Conservation (phyloP, 257 asterid species). For the Galeopsis tetrahit region DNA sequence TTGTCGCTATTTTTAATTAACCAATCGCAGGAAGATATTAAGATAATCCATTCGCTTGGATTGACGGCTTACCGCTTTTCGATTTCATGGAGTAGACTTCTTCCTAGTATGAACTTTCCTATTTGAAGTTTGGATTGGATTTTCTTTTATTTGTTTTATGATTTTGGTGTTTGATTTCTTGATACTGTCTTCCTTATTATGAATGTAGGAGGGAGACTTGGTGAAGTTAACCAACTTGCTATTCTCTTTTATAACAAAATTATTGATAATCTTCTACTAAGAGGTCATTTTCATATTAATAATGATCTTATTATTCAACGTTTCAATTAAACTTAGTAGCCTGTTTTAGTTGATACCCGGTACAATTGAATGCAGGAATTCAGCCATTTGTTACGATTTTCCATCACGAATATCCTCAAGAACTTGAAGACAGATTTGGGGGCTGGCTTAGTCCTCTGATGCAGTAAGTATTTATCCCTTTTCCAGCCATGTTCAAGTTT, state of each 20-base stretch:
- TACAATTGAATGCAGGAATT: conserved; percentile 50
- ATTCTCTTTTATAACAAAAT: conserved; percentile 54
- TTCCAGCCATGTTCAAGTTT: background rate
- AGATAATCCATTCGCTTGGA: conserved; percentile 43
- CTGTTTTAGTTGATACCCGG: background rate
- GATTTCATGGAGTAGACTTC: conserved; percentile 84
- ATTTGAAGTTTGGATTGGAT: background rate
- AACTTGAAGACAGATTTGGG: conserved; percentile 52
- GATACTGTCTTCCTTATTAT: conserved; percentile 24
- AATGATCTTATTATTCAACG: background rate
- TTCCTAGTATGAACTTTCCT: conserved; percentile 61
- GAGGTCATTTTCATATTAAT: conserved; percentile 41
- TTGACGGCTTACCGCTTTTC: conserved; percentile 73
- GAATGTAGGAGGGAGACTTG: conserved; percentile 60
- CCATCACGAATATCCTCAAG: conserved; percentile 75
- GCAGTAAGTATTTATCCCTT: conserved; percentile 24
- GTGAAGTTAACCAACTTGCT: conserved; percentile 56
- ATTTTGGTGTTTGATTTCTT: background rate
- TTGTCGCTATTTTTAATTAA: background rate
- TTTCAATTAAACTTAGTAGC: background rate
- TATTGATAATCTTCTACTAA: conserved; percentile 51
- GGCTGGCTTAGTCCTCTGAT: no score
- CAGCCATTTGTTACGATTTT: conserved; percentile 73
- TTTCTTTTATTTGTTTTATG: background rate
- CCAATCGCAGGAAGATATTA: conserved; percentile 57